Evolutionary conservation across 805 yeast genomes (phyloP).

Genomic region (Candida maris): DNA sequence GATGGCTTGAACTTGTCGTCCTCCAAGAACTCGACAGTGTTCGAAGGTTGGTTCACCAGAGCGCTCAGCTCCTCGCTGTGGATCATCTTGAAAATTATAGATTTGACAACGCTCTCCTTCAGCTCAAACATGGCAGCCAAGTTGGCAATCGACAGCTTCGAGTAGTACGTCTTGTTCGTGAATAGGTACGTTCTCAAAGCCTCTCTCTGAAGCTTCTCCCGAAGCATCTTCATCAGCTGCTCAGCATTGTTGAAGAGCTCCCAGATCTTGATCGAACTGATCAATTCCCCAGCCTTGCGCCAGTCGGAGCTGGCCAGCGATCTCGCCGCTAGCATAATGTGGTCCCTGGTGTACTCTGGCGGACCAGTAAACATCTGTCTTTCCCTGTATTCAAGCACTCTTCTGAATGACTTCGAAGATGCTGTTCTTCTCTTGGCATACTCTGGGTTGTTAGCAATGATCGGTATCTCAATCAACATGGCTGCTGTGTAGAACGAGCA

Average conservation of each 20-base stretch:
- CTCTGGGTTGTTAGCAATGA: slow-evolving; percentile 70
- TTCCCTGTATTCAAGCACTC: slow-evolving; percentile 87
- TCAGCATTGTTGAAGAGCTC: slow-evolving; percentile 68
- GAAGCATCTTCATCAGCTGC: slow-evolving; percentile 65
- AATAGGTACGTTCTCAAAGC: slow-evolving; percentile 91
- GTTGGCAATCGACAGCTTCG: slow-evolving; percentile 65
- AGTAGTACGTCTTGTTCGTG: slow-evolving; percentile 73
- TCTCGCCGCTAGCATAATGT: slow-evolving; percentile 87
- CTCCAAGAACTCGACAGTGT: slow-evolving; percentile 62
- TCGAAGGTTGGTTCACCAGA: slow-evolving; percentile 61
- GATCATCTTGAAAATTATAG: slow-evolving; percentile 71
- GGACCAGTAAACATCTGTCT: slow-evolving; percentile 96
- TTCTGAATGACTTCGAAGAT: slow-evolving; percentile 78
- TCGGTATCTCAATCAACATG: slow-evolving; percentile 86
- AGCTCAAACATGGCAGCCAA: slow-evolving; percentile 68
- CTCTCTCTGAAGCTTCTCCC: slow-evolving; percentile 77
- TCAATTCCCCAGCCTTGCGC: slow-evolving; percentile 68
- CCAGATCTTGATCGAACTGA: slow-evolving; percentile 83
- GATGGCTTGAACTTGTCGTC: slow-evolving; percentile 66
- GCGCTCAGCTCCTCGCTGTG: slow-evolving; percentile 76
- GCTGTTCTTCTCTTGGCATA: slow-evolving; percentile 52
- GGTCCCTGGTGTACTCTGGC: slow-evolving; percentile 94
- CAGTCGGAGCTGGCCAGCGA: slow-evolving; percentile 88
- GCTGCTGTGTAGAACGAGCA: slow-evolving; percentile 90
- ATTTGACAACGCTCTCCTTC: slow-evolving; percentile 49